Evolutionary conservation across 768 basidiomycete species (phyloP).

Genomic region (Brasilioporus rufonigricans): DNA sequence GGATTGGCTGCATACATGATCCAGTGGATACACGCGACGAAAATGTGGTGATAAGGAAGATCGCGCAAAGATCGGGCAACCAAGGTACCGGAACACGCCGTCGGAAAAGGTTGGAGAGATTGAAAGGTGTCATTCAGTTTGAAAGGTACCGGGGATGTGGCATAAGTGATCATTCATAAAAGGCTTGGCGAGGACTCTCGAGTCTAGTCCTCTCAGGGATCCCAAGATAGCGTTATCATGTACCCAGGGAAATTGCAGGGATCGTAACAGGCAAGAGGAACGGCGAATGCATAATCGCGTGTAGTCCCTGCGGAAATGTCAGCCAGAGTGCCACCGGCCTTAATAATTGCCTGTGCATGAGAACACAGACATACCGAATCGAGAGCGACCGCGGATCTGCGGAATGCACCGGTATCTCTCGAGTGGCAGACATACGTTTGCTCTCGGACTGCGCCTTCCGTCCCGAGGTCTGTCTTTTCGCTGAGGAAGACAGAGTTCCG

Average conservation of each 20-base stretch:
- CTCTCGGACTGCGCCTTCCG: conserved; percentile 2
- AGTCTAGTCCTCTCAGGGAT: conserved; percentile 29
- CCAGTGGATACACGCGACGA: not conserved
- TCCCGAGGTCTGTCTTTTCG: conserved; percentile 16
- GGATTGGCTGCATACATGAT: conserved; percentile 7
- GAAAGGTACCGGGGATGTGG: conserved; percentile 24
- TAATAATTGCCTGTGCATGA: conserved; percentile 20
- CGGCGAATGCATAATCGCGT: conserved; percentile 25
- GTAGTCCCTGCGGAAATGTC: conserved; percentile 18
- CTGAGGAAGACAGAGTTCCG: not conserved
- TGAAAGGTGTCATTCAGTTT: conserved; percentile 8
- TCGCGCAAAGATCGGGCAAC: conserved; percentile 11
- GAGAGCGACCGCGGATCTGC: conserved; percentile 31
- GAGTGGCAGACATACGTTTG: conserved; percentile 4
- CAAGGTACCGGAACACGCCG: conserved; percentile 22
- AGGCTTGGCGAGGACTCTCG: conserved; percentile 14
- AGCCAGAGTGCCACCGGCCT: conserved; percentile 17
- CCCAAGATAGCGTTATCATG: conserved; percentile 31
- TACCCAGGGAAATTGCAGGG: conserved; percentile 10
- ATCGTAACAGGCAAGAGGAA: conserved; percentile 25
- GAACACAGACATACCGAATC: conserved; percentile 25
- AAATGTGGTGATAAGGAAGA: conserved; percentile 8
- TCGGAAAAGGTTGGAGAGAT: not conserved
- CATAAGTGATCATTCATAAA: conserved; percentile 18
- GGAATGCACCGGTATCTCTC: conserved; percentile 5